These are phyloP conservation scores for Candida glucosophila DNA, from an alignment of 1,139 yeast species.

Conservation along the genomic window DNA sequence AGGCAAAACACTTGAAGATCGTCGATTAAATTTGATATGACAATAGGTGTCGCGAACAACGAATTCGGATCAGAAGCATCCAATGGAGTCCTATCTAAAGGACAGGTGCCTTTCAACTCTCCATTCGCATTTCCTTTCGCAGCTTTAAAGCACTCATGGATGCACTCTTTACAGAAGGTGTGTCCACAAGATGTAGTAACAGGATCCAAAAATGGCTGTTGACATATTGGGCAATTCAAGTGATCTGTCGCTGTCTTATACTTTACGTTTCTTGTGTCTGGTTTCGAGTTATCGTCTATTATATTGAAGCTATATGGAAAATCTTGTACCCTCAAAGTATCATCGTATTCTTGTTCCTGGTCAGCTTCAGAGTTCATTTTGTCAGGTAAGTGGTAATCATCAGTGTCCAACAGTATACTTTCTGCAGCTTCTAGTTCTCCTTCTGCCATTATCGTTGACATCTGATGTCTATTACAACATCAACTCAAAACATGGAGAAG, in stretches of 20 bases:
- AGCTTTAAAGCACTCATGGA: constrained; percentile 38
- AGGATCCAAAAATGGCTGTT: constrained; percentile 47
- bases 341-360: too few relatives aligned
- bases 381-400: too few relatives aligned
- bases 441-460: too few relatives aligned
- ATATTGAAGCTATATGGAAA: too few relatives aligned
- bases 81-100: constrained; percentile 52
- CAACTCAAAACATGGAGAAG: too few relatives aligned
- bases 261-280: constrained; percentile 26
- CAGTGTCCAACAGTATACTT: too few relatives aligned
- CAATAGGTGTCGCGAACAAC: constrained; percentile 52
- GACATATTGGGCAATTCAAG: constrained; percentile 50
- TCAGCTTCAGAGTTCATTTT: too few relatives aligned
- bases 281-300: too few relatives aligned
- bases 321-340: too few relatives aligned
- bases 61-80: constrained; percentile 30
- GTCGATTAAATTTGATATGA: constrained; percentile 53
- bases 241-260: constrained; percentile 41
- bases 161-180: constrained; percentile 47
- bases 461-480: too few relatives aligned
- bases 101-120: constrained; percentile 43
- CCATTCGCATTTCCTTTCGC: constrained; percentile 5
- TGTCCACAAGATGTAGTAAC: constrained; percentile 53
- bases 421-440: too few relatives aligned
- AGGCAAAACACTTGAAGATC: constrained; percentile 53